A percentile compares a stretch with the other conserved stretches of the same genome.
Conservation (phyloP, 2,329 filamentous ascomycete species). For the Ascomycota sp. region DNA sequence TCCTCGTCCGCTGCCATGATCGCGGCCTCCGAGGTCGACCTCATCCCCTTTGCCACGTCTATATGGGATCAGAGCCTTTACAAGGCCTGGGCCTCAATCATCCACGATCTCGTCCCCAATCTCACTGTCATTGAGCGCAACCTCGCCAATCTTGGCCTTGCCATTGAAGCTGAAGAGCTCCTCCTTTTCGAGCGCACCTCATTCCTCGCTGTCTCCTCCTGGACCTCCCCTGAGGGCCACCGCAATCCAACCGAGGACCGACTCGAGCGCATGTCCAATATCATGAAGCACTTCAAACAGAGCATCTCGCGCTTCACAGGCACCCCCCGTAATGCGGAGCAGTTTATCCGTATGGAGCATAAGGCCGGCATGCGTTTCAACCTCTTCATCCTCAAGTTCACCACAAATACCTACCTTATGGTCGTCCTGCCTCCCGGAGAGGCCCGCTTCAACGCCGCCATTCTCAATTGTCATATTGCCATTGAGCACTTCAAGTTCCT, state of each 20-base stretch:
- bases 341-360: slow-evolving; percentile 64
- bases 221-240: slow-evolving; percentile 54
- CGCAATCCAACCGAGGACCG: slow-evolving; percentile 81
- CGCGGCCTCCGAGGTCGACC: slow-evolving; percentile 25
- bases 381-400: slow-evolving; percentile 87
- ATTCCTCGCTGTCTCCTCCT: slow-evolving; percentile 88
- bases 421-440: slow-evolving; percentile 82
- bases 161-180: slow-evolving; percentile 83
- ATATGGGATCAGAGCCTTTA: slow-evolving; percentile 99
- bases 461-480: slow-evolving; percentile 77
- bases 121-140: slow-evolving; percentile 73
- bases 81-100: slow-evolving; percentile 95
- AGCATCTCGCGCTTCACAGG: slow-evolving; percentile 54
- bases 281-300: slow-evolving; percentile 98
- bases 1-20: slow-evolving; percentile 4
- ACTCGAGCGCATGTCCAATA: slow-evolving; percentile 85
- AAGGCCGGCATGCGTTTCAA: slow-evolving; percentile 63
- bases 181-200: slow-evolving; percentile 90
- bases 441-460: slow-evolving; percentile 73
- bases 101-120: slow-evolving; percentile 94
- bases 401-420: slow-evolving; percentile 92
- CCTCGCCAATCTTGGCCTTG: slow-evolving; percentile 58
- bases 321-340: slow-evolving; percentile 61
- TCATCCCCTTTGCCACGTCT: slow-evolving; percentile 82
- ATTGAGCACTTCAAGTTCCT: slow-evolving; percentile 58